Base-by-base conservation (phyloP, 345 rosid genomes). In the Salix viminalis region DNA sequence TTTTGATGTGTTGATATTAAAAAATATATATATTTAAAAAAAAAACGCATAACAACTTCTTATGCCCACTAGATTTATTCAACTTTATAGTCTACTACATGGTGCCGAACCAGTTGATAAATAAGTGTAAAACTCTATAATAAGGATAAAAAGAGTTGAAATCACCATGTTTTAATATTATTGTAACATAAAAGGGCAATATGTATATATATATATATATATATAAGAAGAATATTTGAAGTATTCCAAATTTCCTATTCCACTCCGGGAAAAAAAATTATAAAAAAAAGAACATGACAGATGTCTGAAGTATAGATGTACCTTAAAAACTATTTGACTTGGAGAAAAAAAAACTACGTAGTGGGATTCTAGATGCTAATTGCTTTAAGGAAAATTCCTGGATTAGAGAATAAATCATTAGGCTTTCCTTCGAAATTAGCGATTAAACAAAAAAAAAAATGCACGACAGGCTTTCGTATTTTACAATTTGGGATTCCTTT, bases 61-160 rank as follows among this genome's bases (percentile, higher is more conserved):
- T 56, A 34, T 19, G 73, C 73, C 86, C 85, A 79, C 81, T 69
- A 65, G 9, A 76, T 28, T 42, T 54, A 4, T 60, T 19, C 28
- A 26, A 42, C 42, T 72, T 75, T 54, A 28, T 6, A 72, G 42
- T 60, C 76, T 67, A 37, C 80, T 87, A 65, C 87, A 74, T 72
- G 9, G 52, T 78, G 23, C 42, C 9, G 42, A 39, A 39, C 42
- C 42, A 39, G 42, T 39, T 39, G 42, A 39, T 39, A 39, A 14
- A 48, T 1, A 4, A 15, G 19, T 14, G 7, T 16, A 5, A 50
- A 16, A 50, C 56, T 50, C 21, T 50, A 18, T 1, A 5, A 6
- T 50, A 4, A 5, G 56, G 56, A 18, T 50, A 50, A 50, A 44
- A 44, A 2, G 56, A 50, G 18, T 15, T 50, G 56, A 16, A 48